phyloP scores from a whole-genome alignment of 805 yeast species.

The Pichia membranifaciens region DNA sequence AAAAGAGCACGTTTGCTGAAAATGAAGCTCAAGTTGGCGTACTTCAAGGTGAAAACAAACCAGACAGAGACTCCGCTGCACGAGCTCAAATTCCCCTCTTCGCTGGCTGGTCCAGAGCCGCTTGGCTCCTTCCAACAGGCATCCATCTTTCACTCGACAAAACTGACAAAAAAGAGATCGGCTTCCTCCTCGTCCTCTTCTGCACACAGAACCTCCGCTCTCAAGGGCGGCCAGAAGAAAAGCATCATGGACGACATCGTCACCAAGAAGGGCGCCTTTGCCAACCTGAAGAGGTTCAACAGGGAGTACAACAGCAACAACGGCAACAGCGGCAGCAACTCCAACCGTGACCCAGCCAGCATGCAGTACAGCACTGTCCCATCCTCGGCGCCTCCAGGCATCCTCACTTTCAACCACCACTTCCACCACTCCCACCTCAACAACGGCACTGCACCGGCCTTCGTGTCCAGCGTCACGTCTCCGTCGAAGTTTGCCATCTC shows the following conservation, averaged over 20 bases:
- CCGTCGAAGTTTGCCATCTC: constrained; percentile 26
- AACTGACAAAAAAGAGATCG: background rate
- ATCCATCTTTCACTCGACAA: background rate
- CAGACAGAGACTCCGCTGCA: constrained; percentile 34
- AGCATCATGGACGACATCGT: constrained; percentile 24
- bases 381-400: constrained; percentile 7
- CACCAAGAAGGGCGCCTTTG: constrained; percentile 24
- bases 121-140: background rate
- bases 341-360: too few species aligned
- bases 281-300: constrained; percentile 24
- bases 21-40: constrained; percentile 45
- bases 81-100: constrained; percentile 24
- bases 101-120: too few species aligned
- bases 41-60: constrained; percentile 45
- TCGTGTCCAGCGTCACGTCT: constrained; percentile 21
- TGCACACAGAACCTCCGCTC: background rate
- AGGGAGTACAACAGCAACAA: background rate
- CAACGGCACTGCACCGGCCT: background rate
- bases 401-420: constrained; percentile 1
- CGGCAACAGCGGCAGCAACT: background rate
- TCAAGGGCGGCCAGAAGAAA: constrained; percentile 3
- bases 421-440: background rate
- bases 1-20: constrained; percentile 38
- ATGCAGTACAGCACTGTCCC: background rate
- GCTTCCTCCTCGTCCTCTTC: background rate